A percentile compares a stretch with the other conserved stretches of the same genome.
phyloP scores from a whole-genome alignment of 148 eudicot genomes.

The Talinum fruticosum region DNA sequence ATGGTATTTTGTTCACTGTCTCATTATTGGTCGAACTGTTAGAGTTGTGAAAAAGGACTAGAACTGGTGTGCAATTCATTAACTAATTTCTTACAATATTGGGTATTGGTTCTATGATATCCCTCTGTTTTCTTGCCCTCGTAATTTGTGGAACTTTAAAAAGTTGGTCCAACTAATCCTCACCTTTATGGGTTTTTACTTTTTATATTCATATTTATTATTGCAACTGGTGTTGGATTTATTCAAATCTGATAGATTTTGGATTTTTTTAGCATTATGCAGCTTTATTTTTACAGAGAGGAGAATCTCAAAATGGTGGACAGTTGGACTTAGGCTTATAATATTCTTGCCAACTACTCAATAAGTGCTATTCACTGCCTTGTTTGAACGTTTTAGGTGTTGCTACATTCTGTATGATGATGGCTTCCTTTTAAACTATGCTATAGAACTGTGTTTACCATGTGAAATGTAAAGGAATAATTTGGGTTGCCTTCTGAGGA shows the following conservation, averaged over 20 bases:
- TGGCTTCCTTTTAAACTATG: background rate
- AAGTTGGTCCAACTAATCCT: conserved; percentile 8
- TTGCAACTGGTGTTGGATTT: conserved; percentile 7
- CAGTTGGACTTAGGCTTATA: background rate
- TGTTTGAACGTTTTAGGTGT: background rate
- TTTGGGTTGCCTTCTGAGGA: background rate
- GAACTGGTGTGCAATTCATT: background rate
- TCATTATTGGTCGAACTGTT: background rate
- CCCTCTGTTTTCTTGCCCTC: background rate
- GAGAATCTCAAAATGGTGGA: background rate
- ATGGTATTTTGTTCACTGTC: background rate
- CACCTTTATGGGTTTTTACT: background rate
- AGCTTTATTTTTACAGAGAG: background rate
- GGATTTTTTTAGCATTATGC: background rate
- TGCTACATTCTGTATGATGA: background rate
- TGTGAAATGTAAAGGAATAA: background rate
- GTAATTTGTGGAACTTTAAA: conserved; percentile 1
- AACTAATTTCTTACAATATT: background rate
- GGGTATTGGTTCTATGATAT: conserved; percentile 9
- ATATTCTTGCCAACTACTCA: background rate
- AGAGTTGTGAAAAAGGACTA: background rate
- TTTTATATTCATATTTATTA: background rate
- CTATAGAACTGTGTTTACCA: background rate
- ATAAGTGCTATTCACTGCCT: background rate
- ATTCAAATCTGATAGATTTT: background rate